phyloP scores from a whole-genome alignment of 352 stramenopile genomes.

The Stramenopiles sp. region DNA sequence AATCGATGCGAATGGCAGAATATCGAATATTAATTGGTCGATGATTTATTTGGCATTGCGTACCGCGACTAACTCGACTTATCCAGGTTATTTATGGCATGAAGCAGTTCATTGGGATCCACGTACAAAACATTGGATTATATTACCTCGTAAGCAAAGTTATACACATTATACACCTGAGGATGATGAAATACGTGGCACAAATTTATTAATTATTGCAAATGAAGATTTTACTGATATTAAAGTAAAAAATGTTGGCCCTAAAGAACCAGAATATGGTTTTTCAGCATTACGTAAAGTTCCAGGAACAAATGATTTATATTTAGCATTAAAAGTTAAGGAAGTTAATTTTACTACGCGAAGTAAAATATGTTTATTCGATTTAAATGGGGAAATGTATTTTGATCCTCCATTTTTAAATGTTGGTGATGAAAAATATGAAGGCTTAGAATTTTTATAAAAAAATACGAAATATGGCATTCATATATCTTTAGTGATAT shows the following conservation, averaged over 20 bases:
- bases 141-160: slow-evolving; percentile 84
- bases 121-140: slow-evolving; percentile 84
- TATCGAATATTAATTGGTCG: slow-evolving; percentile 78
- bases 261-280: slow-evolving; percentile 50
- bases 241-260: slow-evolving; percentile 52
- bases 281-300: slow-evolving; percentile 87
- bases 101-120: slow-evolving; percentile 89
- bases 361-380: too few relatives aligned
- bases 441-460: too few relatives aligned
- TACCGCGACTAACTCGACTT: slow-evolving; percentile 54
- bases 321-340: slow-evolving; percentile 17
- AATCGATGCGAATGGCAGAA: slow-evolving; percentile 50
- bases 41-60: slow-evolving; percentile 71
- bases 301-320: slow-evolving; percentile 17
- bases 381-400: too few relatives aligned
- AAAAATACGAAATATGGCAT: too few relatives aligned
- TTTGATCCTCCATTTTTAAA: too few relatives aligned
- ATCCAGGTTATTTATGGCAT: slow-evolving; percentile 86
- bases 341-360: too few relatives aligned
- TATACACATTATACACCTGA: slow-evolving; percentile 81
- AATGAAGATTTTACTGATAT: slow-evolving; percentile 65
- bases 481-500: too few relatives aligned
- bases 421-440: too few relatives aligned
- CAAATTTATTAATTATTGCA: slow-evolving; percentile 62
- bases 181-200: slow-evolving; percentile 70